Evolutionary conservation across 83 land plant genomes (phyloP).

Genomic region (Thuja plicata): DNA sequence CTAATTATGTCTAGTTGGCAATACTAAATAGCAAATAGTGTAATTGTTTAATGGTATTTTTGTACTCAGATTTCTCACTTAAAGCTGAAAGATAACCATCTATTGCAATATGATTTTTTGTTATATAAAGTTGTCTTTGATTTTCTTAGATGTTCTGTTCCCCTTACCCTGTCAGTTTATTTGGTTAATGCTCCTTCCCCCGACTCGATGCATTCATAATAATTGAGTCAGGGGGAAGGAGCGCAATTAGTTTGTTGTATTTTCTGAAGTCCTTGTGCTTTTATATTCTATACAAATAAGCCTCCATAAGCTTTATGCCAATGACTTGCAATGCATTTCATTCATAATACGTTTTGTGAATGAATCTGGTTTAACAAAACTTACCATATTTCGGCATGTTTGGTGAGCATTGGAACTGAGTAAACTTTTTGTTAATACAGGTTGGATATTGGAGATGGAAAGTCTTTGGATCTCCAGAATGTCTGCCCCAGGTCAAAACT

Average conservation of each 20-base stretch:
- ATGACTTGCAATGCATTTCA: not conserved
- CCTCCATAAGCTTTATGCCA: not conserved
- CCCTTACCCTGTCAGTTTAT: not conserved
- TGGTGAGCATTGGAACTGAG: not conserved
- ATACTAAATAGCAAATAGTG: not conserved
- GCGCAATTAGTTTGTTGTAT: not conserved
- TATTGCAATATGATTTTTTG: not conserved
- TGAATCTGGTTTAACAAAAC: not conserved
- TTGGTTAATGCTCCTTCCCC: not conserved
- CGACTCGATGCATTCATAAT: not conserved
- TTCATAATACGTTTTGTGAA: not conserved
- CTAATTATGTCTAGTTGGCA: not conserved
- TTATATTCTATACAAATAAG: not conserved
- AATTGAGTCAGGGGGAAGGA: no score
- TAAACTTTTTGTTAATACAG: conserved; percentile 38
- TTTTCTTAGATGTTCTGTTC: not conserved
- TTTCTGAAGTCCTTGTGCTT: not conserved
- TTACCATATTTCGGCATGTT: conserved; percentile 3
- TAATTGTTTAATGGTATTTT: not conserved
- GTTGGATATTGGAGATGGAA: conserved; percentile 93
- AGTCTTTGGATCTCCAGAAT: conserved; percentile 51
- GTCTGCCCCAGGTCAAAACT: conserved; percentile 78
- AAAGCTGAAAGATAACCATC: not conserved
- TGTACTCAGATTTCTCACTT: not conserved
- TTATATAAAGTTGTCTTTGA: not conserved